phyloP scores from a whole-genome alignment of 495 filamentous ascomycete species.

The Hyaloscypha hepaticicola region DNA sequence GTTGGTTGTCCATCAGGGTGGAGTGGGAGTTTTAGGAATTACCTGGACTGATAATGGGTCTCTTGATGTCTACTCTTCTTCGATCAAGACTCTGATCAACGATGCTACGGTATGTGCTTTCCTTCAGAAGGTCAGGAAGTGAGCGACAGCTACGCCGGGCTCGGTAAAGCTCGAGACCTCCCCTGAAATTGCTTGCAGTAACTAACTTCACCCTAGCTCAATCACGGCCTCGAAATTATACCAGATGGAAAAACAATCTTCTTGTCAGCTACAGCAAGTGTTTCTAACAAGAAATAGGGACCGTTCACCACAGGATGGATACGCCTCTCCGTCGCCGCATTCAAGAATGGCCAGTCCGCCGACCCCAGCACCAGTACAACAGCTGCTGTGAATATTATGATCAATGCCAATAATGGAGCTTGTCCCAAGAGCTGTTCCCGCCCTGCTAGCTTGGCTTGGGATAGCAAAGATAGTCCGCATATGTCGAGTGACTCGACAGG shows the following conservation, averaged over 20 bases:
- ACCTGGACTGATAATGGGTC: slow-evolving; percentile 48
- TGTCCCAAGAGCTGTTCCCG: slow-evolving; percentile 50
- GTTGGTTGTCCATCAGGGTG: slow-evolving; percentile 55
- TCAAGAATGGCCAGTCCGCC: slow-evolving; percentile 39
- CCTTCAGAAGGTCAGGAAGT: too few relatives aligned
- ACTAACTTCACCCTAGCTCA: slow-evolving; percentile 41
- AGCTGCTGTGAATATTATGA: slow-evolving; percentile 47
- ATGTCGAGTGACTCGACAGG: slow-evolving; percentile 57
- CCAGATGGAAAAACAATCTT: slow-evolving; percentile 61
- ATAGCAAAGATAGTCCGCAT: slow-evolving; percentile 48
- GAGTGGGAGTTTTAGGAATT: slow-evolving; percentile 52
- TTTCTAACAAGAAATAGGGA: slow-evolving; percentile 47
- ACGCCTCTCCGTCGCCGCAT: slow-evolving; percentile 45
- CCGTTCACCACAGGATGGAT: slow-evolving; percentile 50
- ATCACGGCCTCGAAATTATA: slow-evolving; percentile 67
- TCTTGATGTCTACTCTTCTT: slow-evolving; percentile 45
- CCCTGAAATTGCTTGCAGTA: too few relatives aligned
- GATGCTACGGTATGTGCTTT: slow-evolving; percentile 16
- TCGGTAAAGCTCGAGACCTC: too few relatives aligned
- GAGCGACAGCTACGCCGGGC: too few relatives aligned
- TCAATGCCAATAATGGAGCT: slow-evolving; percentile 40
- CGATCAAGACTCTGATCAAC: slow-evolving; percentile 38
- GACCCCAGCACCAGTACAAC: slow-evolving; percentile 39
- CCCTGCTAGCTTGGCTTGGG: slow-evolving; percentile 54
- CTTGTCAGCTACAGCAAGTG: slow-evolving; percentile 54